Conservation (phyloP, 1,284 basidiomycete genomes). For the Paramarasmius palmivorus region DNA sequence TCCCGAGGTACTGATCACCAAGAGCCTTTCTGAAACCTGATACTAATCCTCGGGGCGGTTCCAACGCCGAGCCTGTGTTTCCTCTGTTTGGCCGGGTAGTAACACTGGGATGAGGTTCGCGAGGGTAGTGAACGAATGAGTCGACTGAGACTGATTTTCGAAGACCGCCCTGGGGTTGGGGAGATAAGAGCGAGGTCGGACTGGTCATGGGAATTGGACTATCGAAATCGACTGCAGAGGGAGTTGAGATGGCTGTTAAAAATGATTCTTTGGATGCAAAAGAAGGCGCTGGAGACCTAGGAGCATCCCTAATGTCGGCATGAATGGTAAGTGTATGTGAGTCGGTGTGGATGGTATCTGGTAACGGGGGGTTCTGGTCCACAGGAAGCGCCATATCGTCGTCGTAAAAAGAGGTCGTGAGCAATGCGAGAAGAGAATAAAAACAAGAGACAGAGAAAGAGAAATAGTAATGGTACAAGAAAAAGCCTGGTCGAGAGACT, state of each 20-base stretch:
- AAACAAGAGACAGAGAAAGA: background rate
- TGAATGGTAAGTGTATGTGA: slow-evolving; percentile 1
- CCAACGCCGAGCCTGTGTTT: slow-evolving; percentile 30
- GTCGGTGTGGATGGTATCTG: background rate
- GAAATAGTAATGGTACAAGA: background rate
- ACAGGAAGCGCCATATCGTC: background rate
- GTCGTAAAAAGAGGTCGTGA: too few relatives aligned
- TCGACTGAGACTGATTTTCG: slow-evolving; percentile 76
- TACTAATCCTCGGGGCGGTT: slow-evolving; percentile 29
- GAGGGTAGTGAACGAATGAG: slow-evolving; percentile 59
- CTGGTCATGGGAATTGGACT: background rate
- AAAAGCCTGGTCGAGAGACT: background rate
- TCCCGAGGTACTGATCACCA: slow-evolving; percentile 31
- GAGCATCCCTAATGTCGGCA: background rate
- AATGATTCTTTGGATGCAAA: slow-evolving; percentile 15
- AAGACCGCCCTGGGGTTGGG: slow-evolving; percentile 36
- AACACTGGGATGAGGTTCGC: slow-evolving; percentile 32
- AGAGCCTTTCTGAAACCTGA: slow-evolving; percentile 27
- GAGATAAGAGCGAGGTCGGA: slow-evolving; percentile 18
- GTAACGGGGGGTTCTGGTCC: background rate
- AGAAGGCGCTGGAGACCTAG: slow-evolving; percentile 6
- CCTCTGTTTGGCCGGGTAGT: slow-evolving; percentile 37
- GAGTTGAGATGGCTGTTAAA: slow-evolving; percentile 12
- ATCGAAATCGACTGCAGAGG: slow-evolving; percentile 11
- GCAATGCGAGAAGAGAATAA: background rate